Evolutionary conservation across 129 eudicot species (phyloP).

Genomic region (Erigeron canadensis): DNA sequence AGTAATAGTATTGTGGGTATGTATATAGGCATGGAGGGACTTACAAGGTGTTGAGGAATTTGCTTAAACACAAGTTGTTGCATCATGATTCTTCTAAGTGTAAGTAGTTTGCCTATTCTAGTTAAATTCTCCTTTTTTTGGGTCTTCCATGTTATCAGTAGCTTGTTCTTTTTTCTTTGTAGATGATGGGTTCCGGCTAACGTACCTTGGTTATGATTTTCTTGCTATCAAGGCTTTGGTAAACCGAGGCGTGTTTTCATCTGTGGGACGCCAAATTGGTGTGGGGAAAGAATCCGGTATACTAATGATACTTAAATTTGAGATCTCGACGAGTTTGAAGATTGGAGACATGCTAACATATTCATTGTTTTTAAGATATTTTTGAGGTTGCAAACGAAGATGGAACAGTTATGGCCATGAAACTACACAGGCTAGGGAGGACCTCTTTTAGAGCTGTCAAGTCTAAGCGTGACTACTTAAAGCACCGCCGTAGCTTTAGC

Average conservation of each 20-base stretch:
- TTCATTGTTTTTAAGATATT: conserved; percentile 50
- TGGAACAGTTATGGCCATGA: conserved; percentile 85
- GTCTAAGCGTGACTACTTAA: conserved; percentile 91
- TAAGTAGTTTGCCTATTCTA: conserved; percentile 28
- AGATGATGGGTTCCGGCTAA: conserved; percentile 96
- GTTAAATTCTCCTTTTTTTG: neutral
- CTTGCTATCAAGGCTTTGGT: conserved; percentile 94
- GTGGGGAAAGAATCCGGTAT: conserved; percentile 96
- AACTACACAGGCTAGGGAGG: conserved; percentile 92
- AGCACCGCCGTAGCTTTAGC: conserved; percentile 80
- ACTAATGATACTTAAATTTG: neutral
- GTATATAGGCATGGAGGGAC: conserved; percentile 86
- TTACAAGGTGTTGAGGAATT: conserved; percentile 83
- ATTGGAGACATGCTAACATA: neutral
- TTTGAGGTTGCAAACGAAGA: conserved; percentile 98
- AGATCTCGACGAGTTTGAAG: neutral
- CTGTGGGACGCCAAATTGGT: conserved; percentile 97
- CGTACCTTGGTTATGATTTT: conserved; percentile 94
- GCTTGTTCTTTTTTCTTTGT: neutral
- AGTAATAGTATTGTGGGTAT: conserved; percentile 7
- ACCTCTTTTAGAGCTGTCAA: conserved; percentile 93
- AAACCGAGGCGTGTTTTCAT: conserved; percentile 75
- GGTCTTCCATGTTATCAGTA: neutral
- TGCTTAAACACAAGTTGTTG: conserved; percentile 88
- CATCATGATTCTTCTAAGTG: conserved; percentile 93